phyloP scores from a whole-genome alignment of 2,329 filamentous ascomycete genomes.

The Fusarium multiceps region DNA sequence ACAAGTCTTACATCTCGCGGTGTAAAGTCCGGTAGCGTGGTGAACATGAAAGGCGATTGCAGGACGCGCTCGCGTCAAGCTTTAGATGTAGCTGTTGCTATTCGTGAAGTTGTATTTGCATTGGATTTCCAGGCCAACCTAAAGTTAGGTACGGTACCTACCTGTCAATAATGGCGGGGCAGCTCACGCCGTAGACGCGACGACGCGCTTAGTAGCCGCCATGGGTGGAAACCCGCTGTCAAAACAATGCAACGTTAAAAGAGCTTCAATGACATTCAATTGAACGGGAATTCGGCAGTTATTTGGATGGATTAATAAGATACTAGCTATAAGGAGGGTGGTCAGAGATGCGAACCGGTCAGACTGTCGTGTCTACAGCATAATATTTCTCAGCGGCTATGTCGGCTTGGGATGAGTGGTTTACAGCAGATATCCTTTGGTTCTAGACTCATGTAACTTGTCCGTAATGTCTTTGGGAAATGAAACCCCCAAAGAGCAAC shows the following conservation, averaged over 20 bases:
- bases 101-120: conserved; percentile 31
- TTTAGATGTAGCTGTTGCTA: conserved; percentile 25
- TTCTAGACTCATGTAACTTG: conserved; percentile 31
- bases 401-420: conserved; percentile 35
- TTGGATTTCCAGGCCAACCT: conserved; percentile 27
- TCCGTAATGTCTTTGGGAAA: conserved; percentile 12
- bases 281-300: background rate
- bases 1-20: conserved; percentile 72
- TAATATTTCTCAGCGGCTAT: conserved; percentile 31
- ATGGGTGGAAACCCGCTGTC: conserved; percentile 9
- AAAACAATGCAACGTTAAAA: conserved; percentile 25
- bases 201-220: conserved; percentile 43
- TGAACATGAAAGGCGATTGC: conserved; percentile 62
- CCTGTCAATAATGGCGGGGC: conserved; percentile 31
- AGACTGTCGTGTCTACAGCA: background rate
- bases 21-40: conserved; percentile 72
- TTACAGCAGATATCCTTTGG: conserved; percentile 13
- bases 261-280: background rate
- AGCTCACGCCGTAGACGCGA: conserved; percentile 34
- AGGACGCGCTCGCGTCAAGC: conserved; percentile 31
- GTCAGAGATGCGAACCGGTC: background rate
- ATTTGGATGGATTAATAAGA: background rate
- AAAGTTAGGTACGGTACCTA: conserved; percentile 1
- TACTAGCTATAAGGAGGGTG: conserved; percentile 8
- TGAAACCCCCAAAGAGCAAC: conserved; percentile 28